These are phyloP conservation scores for Pseudogymnoascus sp. DNA, from an alignment of 2,329 filamentous ascomycete genomes.

Conservation along the genomic window DNA sequence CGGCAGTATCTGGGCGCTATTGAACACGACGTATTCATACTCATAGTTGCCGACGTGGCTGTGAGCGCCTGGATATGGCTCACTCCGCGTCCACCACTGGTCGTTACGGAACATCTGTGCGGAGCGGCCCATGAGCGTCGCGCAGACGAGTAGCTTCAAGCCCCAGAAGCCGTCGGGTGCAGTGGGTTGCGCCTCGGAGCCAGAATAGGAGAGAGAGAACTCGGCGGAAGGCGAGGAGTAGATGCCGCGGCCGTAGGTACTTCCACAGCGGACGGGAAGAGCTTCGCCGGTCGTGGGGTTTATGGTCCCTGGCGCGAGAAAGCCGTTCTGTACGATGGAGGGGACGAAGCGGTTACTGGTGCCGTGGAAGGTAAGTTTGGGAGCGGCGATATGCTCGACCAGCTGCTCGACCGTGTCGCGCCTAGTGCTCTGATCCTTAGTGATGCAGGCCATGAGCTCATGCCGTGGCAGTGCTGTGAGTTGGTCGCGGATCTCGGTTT, in stretches of 20 bases:
- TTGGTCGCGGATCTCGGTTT: slow-evolving; percentile 22
- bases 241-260: slow-evolving; percentile 36
- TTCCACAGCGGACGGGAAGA: slow-evolving; percentile 30
- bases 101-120: slow-evolving; percentile 26
- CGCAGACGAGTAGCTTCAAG: slow-evolving; percentile 39
- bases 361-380: slow-evolving; percentile 36
- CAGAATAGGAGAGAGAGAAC: slow-evolving; percentile 34
- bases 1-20: slow-evolving; percentile 36
- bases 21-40: slow-evolving; percentile 39
- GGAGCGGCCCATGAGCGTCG: slow-evolving; percentile 38
- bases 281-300: slow-evolving; percentile 25
- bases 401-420: slow-evolving; percentile 26
- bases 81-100: slow-evolving; percentile 24
- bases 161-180: slow-evolving; percentile 30
- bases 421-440: not conserved
- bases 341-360: slow-evolving; percentile 31
- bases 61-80: slow-evolving; percentile 28
- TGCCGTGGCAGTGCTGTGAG: slow-evolving; percentile 19
- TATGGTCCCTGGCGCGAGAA: slow-evolving; percentile 32
- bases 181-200: slow-evolving; percentile 25
- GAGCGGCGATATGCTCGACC: slow-evolving; percentile 31
- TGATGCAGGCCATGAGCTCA: slow-evolving; percentile 18
- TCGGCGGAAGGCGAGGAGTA: slow-evolving; percentile 37
- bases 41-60: slow-evolving; percentile 33
- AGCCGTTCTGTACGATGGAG: slow-evolving; percentile 39